Evolutionary conservation across 1,284 basidiomycete genomes (phyloP).

Genomic region (Rhodotorula sp.): DNA sequence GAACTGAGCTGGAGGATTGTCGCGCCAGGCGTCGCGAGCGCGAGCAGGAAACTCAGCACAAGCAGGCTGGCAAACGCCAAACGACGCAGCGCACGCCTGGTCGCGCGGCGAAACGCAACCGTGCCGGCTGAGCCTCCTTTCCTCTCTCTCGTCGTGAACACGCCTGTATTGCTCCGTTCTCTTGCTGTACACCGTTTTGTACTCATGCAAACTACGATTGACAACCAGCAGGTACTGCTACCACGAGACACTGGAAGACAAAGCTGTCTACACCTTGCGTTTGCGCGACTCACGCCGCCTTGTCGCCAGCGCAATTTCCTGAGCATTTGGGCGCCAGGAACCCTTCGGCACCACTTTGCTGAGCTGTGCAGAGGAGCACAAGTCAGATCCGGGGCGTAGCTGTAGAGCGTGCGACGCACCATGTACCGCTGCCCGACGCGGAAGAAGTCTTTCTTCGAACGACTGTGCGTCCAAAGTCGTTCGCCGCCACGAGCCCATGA

Average conservation of each 20-base stretch:
- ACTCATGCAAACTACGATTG: background rate
- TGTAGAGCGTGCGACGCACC: slow-evolving; percentile 54
- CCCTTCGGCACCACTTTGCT: slow-evolving; percentile 35
- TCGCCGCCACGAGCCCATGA: too few relatives aligned
- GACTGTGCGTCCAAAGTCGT: slow-evolving; percentile 68
- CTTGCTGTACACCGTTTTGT: too few relatives aligned
- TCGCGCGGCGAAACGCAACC: too few relatives aligned
- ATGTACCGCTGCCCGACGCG: slow-evolving; percentile 68
- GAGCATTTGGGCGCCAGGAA: slow-evolving; percentile 26
- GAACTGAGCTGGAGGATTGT: too few relatives aligned
- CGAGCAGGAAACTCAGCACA: too few relatives aligned
- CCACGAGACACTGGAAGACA: background rate
- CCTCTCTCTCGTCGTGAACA: background rate
- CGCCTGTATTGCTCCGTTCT: too few relatives aligned
- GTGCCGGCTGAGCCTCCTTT: too few relatives aligned
- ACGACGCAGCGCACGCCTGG: too few relatives aligned
- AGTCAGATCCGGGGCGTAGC: background rate
- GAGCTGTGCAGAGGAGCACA: slow-evolving; percentile 22
- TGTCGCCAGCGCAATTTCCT: slow-evolving; percentile 42
- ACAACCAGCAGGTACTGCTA: slow-evolving; percentile 6
- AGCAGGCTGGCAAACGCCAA: too few relatives aligned
- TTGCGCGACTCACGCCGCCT: slow-evolving; percentile 36
- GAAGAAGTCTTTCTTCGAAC: slow-evolving; percentile 60
- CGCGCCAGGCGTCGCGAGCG: too few relatives aligned
- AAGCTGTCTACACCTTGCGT: slow-evolving; percentile 8